These are phyloP conservation scores for Oldenlandia corymbosa DNA, from an alignment of 257 asterid genomes.

Conservation along the genomic window DNA sequence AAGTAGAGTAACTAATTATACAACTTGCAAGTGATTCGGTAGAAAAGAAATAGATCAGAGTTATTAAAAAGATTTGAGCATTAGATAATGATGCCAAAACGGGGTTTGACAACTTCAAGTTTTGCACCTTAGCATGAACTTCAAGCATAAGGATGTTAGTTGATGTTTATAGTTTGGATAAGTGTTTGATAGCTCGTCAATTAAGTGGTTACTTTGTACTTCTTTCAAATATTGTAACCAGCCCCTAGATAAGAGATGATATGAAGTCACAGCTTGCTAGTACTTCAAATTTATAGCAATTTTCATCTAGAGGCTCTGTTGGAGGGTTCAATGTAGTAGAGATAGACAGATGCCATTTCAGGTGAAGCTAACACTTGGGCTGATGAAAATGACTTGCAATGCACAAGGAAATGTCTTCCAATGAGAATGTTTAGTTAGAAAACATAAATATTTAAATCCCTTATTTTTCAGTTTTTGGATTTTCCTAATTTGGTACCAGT, in stretches of 20 bases:
- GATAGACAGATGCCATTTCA: background rate
- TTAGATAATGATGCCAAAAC: too few relatives aligned
- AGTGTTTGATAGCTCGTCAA: background rate
- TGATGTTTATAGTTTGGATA: background rate
- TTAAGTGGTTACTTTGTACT: background rate
- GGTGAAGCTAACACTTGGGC: background rate
- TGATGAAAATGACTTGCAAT: background rate
- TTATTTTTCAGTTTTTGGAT: background rate
- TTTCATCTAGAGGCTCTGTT: background rate
- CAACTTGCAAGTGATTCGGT: too few relatives aligned
- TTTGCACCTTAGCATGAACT: too few relatives aligned
- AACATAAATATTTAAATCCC: background rate
- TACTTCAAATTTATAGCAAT: background rate
- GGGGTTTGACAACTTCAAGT: too few relatives aligned
- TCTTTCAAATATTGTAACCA: background rate
- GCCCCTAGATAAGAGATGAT: background rate
- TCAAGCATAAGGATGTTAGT: background rate
- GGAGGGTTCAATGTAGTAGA: background rate
- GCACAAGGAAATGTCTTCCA: background rate
- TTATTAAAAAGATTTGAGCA: too few relatives aligned
- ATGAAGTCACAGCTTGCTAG: background rate
- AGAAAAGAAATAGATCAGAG: too few relatives aligned
- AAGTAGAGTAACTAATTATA: too few relatives aligned
- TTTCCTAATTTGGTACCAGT: background rate
- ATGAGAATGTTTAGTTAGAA: background rate